Base-by-base conservation (phyloP, 148 eudicot genomes). In the Nyssa sinensis region DNA sequence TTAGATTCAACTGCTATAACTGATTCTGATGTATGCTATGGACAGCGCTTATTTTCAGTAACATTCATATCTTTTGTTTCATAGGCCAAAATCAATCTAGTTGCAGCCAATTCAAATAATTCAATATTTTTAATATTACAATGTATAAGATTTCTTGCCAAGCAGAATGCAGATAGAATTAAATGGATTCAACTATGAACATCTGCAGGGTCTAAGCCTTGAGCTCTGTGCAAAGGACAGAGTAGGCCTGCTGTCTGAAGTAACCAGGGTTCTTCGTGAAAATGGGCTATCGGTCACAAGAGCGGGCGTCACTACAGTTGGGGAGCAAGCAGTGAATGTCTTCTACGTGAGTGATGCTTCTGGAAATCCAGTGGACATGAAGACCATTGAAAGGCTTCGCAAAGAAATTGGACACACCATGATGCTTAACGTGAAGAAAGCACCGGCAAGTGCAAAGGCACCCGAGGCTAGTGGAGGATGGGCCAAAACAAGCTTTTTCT, bases 401-500 rank as follows among this genome's bases (percentile, higher is more conserved):
- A 82, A 84, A 25, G 91, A 88, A 73, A 83, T 93, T 9, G 97
- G 93, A 23, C 84, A 82, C 24, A 84, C 82, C 7, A 88, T 92
- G 90, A 82, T 83, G 89, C 89, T 92, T 37, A 92, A 82, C 41
- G 97, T 92, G 66, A 92, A 92, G 81, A 88, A 86, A 79, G 83
- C 73, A 31, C 90, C 93, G 5, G 61, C 63, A 21, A 79, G 78
- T 67, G 29, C 69, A 47, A 79, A 78, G 61, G 70, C 69, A 41
- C 70, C 88, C 1, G 92, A 86, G 79, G 74, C 78, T 51, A 80
- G 71, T 49, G 86, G 71, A 57, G 88, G 93, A 41, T 83, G 84
- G 93, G 88, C 86, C 12, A 91, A 86, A 75, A 86, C 93, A 7
- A 87, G 90, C 83, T 89, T 92, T 84, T 88, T 82, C 88, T 89